These are phyloP conservation scores for Xylariaceae sp. DNA, from an alignment of 2,329 filamentous ascomycete species.

Conservation along the genomic window DNA sequence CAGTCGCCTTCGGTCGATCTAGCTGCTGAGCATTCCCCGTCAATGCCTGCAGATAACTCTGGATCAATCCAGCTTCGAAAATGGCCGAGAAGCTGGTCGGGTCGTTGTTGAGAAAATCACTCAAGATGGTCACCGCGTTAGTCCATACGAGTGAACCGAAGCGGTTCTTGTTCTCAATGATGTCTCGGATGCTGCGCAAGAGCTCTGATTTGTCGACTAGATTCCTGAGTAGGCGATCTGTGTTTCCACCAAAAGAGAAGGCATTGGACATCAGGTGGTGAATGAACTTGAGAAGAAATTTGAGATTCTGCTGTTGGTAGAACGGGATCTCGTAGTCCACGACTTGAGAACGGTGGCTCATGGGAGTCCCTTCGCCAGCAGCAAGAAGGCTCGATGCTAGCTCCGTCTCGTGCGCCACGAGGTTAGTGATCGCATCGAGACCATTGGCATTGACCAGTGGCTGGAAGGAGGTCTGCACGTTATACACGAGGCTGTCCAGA, in stretches of 20 bases:
- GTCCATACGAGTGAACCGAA: constrained; percentile 97
- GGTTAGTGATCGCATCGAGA: constrained; percentile 80
- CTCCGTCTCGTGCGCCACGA: constrained; percentile 73
- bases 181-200: constrained; percentile 67
- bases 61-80: constrained; percentile 84
- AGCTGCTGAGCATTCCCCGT: constrained; percentile 42
- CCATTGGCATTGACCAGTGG: constrained; percentile 76
- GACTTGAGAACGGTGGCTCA: constrained; percentile 65
- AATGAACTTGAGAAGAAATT: constrained; percentile 91
- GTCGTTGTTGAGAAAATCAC: constrained; percentile 97
- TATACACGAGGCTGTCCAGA: constrained; percentile 80
- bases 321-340: constrained; percentile 93
- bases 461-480: constrained; percentile 75
- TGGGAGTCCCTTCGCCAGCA: constrained; percentile 61
- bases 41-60: constrained; percentile 76
- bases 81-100: constrained; percentile 96
- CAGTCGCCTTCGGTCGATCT: constrained; percentile 11
- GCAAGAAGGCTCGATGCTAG: constrained; percentile 60
- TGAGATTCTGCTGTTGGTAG: constrained; percentile 85
- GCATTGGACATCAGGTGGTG: constrained; percentile 88
- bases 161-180: constrained; percentile 69
- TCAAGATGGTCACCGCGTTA: constrained; percentile 82
- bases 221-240: constrained; percentile 84
- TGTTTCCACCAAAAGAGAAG: constrained; percentile 64
- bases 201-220: constrained; percentile 88